A percentile compares a stretch with the other conserved stretches of the same genome.
phyloP scores from a whole-genome alignment of 176 grass and related monocot species.

The Poa annua region DNA sequence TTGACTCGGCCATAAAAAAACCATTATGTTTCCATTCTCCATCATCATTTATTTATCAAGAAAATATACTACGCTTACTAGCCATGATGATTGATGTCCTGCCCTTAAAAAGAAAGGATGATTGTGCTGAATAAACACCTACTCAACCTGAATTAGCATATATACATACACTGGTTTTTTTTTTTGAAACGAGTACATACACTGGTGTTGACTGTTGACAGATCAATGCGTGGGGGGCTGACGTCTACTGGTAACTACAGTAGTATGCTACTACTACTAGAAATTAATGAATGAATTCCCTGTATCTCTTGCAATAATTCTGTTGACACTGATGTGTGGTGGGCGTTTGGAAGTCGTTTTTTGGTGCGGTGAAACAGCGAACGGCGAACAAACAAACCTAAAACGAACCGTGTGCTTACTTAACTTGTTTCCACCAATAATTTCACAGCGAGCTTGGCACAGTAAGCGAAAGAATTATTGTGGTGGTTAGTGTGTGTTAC shows the following conservation, averaged over 20 bases:
- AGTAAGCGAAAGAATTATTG: background rate
- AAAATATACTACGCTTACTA: background rate
- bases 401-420: background rate
- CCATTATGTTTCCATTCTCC: constrained; percentile 23
- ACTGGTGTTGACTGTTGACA: background rate
- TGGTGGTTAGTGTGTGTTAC: background rate
- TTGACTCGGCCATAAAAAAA: constrained; percentile 23
- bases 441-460: constrained; percentile 4
- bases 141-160: background rate
- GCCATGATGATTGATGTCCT: background rate
- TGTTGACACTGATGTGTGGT: background rate
- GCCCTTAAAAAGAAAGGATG: background rate
- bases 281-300: background rate
- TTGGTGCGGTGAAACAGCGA: background rate
- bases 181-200: too few relatives aligned
- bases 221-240: background rate
- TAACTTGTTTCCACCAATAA: background rate
- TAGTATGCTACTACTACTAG: too few relatives aligned
- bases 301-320: background rate
- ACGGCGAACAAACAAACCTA: background rate
- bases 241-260: background rate
- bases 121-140: background rate
- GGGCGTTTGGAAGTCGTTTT: constrained; percentile 46
- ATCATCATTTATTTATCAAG: background rate
- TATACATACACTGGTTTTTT: too few relatives aligned